Evolutionary conservation across 768 basidiomycete genomes (phyloP).

Genomic region (Suillus occidentalis): DNA sequence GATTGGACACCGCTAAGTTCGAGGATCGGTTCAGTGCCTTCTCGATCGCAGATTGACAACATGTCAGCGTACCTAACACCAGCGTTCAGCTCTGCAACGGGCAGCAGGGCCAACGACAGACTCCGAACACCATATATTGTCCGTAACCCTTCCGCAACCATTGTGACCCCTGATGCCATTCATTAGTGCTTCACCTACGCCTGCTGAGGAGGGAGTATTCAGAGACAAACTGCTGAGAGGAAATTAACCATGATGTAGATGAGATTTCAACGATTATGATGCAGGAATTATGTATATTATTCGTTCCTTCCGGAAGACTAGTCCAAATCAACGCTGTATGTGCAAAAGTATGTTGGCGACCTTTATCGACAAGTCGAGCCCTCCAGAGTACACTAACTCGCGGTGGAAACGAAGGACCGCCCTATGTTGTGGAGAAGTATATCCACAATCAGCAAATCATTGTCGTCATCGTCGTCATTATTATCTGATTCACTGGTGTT

Average conservation of each 20-base stretch:
- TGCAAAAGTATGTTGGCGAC: neutral
- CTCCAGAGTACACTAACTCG: neutral
- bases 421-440: neutral
- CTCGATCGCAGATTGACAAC: neutral
- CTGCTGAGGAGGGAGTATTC: neutral
- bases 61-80: neutral
- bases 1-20: neutral
- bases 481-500: no score
- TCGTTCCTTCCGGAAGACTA: slow-evolving; percentile 19
- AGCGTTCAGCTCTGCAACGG: neutral
- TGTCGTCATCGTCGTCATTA: no score
- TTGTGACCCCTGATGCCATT: neutral
- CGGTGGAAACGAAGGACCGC: neutral
- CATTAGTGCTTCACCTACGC: neutral
- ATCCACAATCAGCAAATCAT: no score
- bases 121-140: neutral
- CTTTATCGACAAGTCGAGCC: neutral
- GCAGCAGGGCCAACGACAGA: neutral
- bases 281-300: slow-evolving; percentile 24
- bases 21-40: neutral
- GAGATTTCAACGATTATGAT: neutral
- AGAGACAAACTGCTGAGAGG: neutral
- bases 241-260: neutral
- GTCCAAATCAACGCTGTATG: slow-evolving; percentile 14
- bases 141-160: neutral